Evolutionary conservation across 768 basidiomycete genomes (phyloP).

Genomic region (Royoungia palumana): DNA sequence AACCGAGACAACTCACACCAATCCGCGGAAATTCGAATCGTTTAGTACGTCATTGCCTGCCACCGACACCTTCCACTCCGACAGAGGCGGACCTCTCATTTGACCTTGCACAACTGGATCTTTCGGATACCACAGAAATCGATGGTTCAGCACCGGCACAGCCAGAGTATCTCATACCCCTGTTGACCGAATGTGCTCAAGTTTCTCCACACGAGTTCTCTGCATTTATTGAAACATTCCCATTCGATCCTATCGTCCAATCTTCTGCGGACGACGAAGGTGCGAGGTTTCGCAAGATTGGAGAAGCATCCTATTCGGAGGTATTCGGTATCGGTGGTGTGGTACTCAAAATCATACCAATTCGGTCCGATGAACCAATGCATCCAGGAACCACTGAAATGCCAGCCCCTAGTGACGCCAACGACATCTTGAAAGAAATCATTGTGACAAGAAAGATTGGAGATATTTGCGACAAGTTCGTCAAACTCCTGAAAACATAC

Average conservation of each 20-base stretch:
- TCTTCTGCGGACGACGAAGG: conserved; percentile 29
- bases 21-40: conserved; percentile 47
- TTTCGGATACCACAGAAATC: conserved; percentile 47
- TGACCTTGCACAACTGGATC: conserved; percentile 38
- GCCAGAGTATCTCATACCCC: conserved; percentile 56
- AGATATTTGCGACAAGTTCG: conserved; percentile 71
- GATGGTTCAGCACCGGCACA: conserved; percentile 40
- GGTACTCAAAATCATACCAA: conserved; percentile 86
- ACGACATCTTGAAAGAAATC: conserved; percentile 78
- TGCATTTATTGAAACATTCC: conserved; percentile 78
- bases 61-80: conserved; percentile 56
- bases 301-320: conserved; percentile 96
- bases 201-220: conserved; percentile 71
- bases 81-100: conserved; percentile 45
- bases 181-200: conserved; percentile 73
- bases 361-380: conserved; percentile 42
- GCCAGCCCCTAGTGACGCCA: conserved; percentile 69
- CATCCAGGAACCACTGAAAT: conserved; percentile 43
- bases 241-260: conserved; percentile 64
- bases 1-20: conserved; percentile 65
- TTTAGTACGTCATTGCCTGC: conserved; percentile 33
- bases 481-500: conserved; percentile 76
- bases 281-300: conserved; percentile 72
- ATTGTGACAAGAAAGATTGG: conserved; percentile 77
- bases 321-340: conserved; percentile 89